phyloP scores from a whole-genome alignment of 768 basidiomycete species.

The Boletus pseudopeckii region DNA sequence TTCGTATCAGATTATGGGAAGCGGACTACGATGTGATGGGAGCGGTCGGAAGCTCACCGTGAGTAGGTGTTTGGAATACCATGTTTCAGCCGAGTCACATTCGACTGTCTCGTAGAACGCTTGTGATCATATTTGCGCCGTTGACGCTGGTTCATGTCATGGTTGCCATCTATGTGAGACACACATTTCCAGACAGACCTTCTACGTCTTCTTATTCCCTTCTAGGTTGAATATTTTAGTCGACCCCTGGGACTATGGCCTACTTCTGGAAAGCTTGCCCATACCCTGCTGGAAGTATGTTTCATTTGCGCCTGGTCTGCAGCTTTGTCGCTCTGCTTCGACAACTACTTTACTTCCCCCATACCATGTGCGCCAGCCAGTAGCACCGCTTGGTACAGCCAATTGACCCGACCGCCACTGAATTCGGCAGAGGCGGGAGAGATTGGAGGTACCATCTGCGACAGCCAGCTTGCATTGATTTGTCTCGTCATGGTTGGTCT shows the following conservation, averaged over 20 bases:
- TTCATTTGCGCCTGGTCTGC: slow-evolving; percentile 96
- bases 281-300: slow-evolving; percentile 83
- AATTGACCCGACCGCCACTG: slow-evolving; percentile 46
- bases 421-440: slow-evolving; percentile 33
- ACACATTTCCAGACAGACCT: slow-evolving; percentile 1
- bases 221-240: slow-evolving; percentile 88
- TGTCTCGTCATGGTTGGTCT: slow-evolving; percentile 75
- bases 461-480: slow-evolving; percentile 73
- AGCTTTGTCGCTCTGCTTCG: slow-evolving; percentile 81
- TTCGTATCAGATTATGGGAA: slow-evolving; percentile 67
- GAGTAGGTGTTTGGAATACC: slow-evolving; percentile 25
- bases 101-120: slow-evolving; percentile 43
- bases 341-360: slow-evolving; percentile 87
- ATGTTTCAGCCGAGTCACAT: background rate
- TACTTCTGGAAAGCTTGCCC: slow-evolving; percentile 80
- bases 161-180: slow-evolving; percentile 76
- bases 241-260: slow-evolving; percentile 90
- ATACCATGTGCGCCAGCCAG: slow-evolving; percentile 69
- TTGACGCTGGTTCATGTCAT: slow-evolving; percentile 83
- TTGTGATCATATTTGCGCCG: slow-evolving; percentile 84
- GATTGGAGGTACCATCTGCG: slow-evolving; percentile 61
- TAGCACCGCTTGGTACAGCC: slow-evolving; percentile 69
- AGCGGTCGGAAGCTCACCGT: slow-evolving; percentile 81
- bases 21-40: slow-evolving; percentile 50
- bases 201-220: slow-evolving; percentile 13